Evolutionary conservation across 192 early-diverging fungal genomes (phyloP), one percentile per base, ranked within the genome.

Genomic region (Backusella liffmaniae): DNA sequence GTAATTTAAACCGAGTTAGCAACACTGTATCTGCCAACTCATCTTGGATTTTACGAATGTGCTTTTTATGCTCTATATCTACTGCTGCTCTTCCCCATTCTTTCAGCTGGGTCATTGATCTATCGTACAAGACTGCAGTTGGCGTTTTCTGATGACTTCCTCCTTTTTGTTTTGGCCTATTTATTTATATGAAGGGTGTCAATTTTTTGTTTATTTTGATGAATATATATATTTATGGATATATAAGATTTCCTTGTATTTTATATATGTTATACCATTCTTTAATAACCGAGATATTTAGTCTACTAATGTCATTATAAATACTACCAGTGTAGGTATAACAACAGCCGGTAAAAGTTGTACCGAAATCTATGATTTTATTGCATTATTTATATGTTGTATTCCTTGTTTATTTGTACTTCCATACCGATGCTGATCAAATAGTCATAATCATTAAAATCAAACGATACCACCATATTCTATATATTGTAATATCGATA

Each of bases 361-460:
- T 62, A 12, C 56, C 56, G 12, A 62, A 62, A 62, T 62, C 56
- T 62, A 62, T 13, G 23, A 12, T 62, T 26, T 29, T 29, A 29
- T 62, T 23, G 56, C 1, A 29, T 62, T 62, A 62, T 62, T 59
- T 26, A 59, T 4, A 23, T 3, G 0, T 4, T 62, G 9, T 12
- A 21, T 62, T 26, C 10, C n/a, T 62, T 29, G 4, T 13, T 62
- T 29, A 62, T 39, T 62, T 62, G 26, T 26, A 4, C 4, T 26
- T 8, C 3, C 23, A 62, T 62, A 62, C 56, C 56, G 12, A 62
- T 62, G 9, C 56, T 62, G 56, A 62, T 62, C 7, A 62, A 26
- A 62, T 62, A 62, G 9, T 62, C 56, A 62, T 62, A 62, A 62
- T 62, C 56, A 62, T 62, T 10, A 29, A 13, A 62, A 62, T 62